Evolutionary conservation across 2,329 filamentous ascomycete species (phyloP), one percentile per base, ranked within the genome.

Genomic region (Diplodia corticola): DNA sequence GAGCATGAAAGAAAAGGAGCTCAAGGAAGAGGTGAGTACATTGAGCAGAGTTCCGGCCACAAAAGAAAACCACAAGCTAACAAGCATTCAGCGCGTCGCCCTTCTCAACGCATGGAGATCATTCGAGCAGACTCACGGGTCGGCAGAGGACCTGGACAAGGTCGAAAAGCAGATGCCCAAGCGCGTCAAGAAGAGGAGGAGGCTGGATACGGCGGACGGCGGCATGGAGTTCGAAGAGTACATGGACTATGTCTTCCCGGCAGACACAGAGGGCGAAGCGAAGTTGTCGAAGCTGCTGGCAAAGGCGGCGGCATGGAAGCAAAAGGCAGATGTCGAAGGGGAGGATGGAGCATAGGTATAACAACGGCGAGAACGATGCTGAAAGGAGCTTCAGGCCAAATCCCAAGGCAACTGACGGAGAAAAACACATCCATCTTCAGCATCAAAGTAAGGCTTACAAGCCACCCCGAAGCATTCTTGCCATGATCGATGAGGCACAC

Each of bases 181-280:
- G 70, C 89, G 89, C 80, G 91, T 92, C 74, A 98, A 97, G 88
- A 94, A 95, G 84, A 86, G 92, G 74, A 89, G 95, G 78, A 92
- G 89, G 85, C 80, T 97, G 77, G 93, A 96, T 76, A 94, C 97
- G 79, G 93, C 95, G 77, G 64, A 65, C n/a, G 64, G 64, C 13
- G 64, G 57, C 26, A 63, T 61, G 55, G 89, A 88, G 44, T 97
- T 92, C 82, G 93, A 99, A 84, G 95, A 99, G 81, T 98, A 97
- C 78, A 87, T 95, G 80, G 95, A 98, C 78, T 98, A 96, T 73
- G 87, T 99, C 37, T 99, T 99, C 87, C 95, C 95, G 0, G 93
- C 92, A 4, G 95, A 98, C 81, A 93, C 97, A 77, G 88, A 92
- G 80, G 90, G 92, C 75, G 90, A 90, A 65, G 90, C 90, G 71